phyloP scores from a whole-genome alignment of 2,329 filamentous ascomycete species.

The Beauveria rudraprayagi region DNA sequence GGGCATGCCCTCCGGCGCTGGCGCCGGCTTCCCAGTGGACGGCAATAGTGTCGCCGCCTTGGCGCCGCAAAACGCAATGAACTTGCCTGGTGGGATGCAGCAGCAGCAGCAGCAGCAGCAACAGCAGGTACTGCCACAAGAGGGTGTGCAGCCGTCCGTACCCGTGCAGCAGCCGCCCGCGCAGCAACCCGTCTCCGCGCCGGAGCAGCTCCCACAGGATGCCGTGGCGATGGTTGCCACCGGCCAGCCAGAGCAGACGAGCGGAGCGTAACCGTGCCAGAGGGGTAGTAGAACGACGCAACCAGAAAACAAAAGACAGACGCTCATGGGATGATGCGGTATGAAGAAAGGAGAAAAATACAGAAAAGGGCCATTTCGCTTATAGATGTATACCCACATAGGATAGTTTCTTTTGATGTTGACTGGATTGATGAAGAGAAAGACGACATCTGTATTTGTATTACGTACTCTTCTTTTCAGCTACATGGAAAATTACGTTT shows the following conservation, averaged over 20 bases:
- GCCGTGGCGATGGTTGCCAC: background rate
- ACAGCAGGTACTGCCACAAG: background rate
- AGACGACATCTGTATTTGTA: too few species aligned
- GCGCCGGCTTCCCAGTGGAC: background rate
- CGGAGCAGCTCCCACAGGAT: background rate
- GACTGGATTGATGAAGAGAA: too few species aligned
- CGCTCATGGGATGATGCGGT: background rate
- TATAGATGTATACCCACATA: too few species aligned
- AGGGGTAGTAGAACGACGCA: too few species aligned
- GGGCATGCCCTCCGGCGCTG: background rate
- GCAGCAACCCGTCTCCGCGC: conserved; percentile 1
- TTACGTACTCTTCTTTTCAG: too few species aligned
- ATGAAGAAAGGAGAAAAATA: background rate
- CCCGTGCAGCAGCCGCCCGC: background rate
- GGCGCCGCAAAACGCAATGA: background rate
- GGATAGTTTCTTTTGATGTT: too few species aligned
- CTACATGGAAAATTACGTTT: too few species aligned
- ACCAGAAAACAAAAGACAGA: too few species aligned
- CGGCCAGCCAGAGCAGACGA: background rate
- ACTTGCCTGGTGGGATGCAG: background rate
- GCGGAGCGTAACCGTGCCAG: background rate
- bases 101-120: background rate
- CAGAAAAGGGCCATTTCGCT: too few species aligned
- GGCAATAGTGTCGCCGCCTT: background rate
- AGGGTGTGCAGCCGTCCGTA: background rate